A percentile compares a stretch with the other conserved stretches of the same genome.
phyloP scores from a whole-genome alignment of 495 filamentous ascomycete genomes.

The Delitschia confertaspora region DNA sequence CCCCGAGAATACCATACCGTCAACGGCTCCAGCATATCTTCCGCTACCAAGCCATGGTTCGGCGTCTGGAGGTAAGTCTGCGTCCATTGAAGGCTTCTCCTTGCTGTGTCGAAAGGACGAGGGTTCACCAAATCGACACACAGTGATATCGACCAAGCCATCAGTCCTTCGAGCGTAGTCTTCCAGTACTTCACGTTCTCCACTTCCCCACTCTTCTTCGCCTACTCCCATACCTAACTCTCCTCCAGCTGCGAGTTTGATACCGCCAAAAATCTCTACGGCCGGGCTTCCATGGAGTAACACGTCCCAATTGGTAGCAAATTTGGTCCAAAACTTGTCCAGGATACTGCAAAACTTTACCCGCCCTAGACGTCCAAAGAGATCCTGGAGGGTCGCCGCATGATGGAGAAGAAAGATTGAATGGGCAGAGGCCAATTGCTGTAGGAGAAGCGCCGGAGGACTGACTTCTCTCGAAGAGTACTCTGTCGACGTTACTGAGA shows the following conservation, averaged over 20 bases:
- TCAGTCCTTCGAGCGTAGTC: slow-evolving; percentile 58
- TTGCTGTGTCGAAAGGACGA: slow-evolving; percentile 20
- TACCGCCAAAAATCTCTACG: slow-evolving; percentile 65
- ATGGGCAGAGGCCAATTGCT: slow-evolving; percentile 76
- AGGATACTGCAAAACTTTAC: slow-evolving; percentile 55
- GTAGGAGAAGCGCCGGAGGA: slow-evolving; percentile 65
- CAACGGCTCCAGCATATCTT: slow-evolving; percentile 52
- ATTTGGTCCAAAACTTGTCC: slow-evolving; percentile 74
- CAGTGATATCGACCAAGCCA: slow-evolving; percentile 73
- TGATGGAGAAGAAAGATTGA: slow-evolving; percentile 82
- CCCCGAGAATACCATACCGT: slow-evolving; percentile 79
- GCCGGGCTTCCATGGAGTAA: slow-evolving; percentile 82
- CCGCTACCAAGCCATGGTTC: slow-evolving; percentile 60
- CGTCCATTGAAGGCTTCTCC: background rate
- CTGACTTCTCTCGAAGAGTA: slow-evolving; percentile 85
- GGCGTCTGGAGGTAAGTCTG: slow-evolving; percentile 20
- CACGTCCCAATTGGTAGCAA: slow-evolving; percentile 77
- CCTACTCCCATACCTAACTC: slow-evolving; percentile 90
- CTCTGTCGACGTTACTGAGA: slow-evolving; percentile 41
- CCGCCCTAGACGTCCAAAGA: slow-evolving; percentile 55
- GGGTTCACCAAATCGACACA: slow-evolving; percentile 70
- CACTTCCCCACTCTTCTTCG: slow-evolving; percentile 86
- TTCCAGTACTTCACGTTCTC: slow-evolving; percentile 83
- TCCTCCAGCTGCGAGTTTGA: slow-evolving; percentile 84
- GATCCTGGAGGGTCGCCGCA: slow-evolving; percentile 53